These are phyloP conservation scores for Fonsecaea nubica DNA, from an alignment of 2,329 filamentous ascomycete genomes.

Conservation along the genomic window DNA sequence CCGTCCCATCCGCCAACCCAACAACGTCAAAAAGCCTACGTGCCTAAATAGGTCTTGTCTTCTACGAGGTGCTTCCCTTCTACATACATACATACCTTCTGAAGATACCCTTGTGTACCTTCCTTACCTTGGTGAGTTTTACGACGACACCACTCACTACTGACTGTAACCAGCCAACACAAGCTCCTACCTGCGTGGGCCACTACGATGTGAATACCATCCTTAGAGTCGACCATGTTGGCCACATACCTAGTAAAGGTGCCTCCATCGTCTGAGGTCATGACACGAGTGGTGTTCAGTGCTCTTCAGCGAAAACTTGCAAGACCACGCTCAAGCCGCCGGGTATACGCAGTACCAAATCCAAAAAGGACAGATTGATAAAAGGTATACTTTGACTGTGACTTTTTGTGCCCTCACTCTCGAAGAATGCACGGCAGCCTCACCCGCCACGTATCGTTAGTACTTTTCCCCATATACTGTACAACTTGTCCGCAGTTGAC, in stretches of 20 bases:
- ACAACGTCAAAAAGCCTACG: too few species aligned
- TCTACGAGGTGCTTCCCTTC: too few species aligned
- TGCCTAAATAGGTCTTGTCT: too few species aligned
- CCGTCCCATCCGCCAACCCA: too few species aligned
- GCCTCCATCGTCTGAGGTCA: not conserved
- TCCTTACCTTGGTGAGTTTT: not conserved
- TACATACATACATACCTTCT: too few species aligned
- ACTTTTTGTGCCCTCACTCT: not conserved
- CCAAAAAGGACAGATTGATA: not conserved
- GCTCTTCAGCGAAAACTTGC: not conserved
- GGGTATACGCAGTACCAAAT: not conserved
- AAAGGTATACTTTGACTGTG: not conserved
- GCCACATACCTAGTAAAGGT: not conserved
- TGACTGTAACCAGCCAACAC: too few species aligned
- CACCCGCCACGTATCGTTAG: not conserved
- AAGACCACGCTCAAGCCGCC: not conserved
- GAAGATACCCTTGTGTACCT: too few species aligned
- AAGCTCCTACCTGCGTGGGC: not conserved
- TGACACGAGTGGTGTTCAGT: not conserved
- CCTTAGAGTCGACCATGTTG: not conserved
- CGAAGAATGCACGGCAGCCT: not conserved
- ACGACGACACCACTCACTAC: not conserved
- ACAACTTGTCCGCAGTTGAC: not conserved
- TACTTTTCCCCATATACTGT: conserved; percentile 5
- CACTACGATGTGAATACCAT: not conserved